phyloP scores from a whole-genome alignment of 2,329 filamentous ascomycete species.

The Camillea tinctor region DNA sequence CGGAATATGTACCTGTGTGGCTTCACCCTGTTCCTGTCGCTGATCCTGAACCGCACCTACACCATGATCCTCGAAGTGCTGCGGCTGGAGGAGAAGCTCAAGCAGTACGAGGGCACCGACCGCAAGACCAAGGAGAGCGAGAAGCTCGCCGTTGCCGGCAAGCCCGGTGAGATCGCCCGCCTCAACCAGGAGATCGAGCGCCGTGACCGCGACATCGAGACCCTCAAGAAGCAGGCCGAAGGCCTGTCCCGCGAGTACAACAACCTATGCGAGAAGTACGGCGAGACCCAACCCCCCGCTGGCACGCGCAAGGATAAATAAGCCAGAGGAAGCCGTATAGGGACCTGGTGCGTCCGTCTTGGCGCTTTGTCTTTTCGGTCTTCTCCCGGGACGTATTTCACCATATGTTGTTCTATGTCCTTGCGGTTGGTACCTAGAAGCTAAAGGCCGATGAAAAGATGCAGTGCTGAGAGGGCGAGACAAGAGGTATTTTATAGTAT shows the following conservation, averaged over 20 bases:
- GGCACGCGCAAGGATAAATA: slow-evolving; percentile 60
- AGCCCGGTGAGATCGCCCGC: slow-evolving; percentile 70
- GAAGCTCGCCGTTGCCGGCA: slow-evolving; percentile 70
- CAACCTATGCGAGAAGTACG: slow-evolving; percentile 79
- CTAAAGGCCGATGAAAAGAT: not conserved
- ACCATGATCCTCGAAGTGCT: slow-evolving; percentile 93
- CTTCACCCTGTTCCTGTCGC: slow-evolving; percentile 96
- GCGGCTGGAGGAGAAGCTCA: slow-evolving; percentile 87
- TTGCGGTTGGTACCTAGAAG: not conserved
- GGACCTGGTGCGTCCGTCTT: no score
- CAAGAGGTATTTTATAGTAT: not conserved
- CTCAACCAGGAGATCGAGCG: slow-evolving; percentile 70
- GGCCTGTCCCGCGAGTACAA: slow-evolving; percentile 84
- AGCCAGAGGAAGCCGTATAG: not conserved
- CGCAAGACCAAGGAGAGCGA: slow-evolving; percentile 63
- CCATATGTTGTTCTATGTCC: not conserved
- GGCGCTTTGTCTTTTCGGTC: not conserved
- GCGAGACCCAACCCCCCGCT: slow-evolving; percentile 50
- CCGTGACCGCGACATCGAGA: slow-evolving; percentile 82
- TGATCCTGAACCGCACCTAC: slow-evolving; percentile 99
- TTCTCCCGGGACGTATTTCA: not conserved
- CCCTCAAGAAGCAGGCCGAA: slow-evolving; percentile 88
- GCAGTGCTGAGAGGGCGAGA: not conserved
- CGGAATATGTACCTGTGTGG: slow-evolving; percentile 99
- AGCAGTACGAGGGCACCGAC: slow-evolving; percentile 70